Evolutionary conservation across 2,329 filamentous ascomycete species (phyloP).

Genomic region (Fusarium xylarioides): DNA sequence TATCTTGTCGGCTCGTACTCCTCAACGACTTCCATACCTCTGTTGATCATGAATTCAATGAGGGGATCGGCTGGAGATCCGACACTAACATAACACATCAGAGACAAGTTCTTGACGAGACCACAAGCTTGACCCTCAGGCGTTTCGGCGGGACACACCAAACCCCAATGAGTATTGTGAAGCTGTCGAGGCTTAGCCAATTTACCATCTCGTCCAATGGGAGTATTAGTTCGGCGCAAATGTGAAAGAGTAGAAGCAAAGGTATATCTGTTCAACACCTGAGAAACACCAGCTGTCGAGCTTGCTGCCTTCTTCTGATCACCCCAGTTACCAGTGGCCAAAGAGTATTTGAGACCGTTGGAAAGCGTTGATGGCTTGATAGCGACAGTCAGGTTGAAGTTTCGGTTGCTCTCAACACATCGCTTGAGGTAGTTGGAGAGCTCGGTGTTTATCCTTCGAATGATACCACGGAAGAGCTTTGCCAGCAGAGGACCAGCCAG

Average conservation of each 20-base stretch:
- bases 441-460: constrained; percentile 90
- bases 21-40: constrained; percentile 95
- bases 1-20: constrained; percentile 89
- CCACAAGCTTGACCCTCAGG: constrained; percentile 98
- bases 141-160: constrained; percentile 96
- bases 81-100: constrained; percentile 99
- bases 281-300: constrained; percentile 95
- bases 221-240: constrained; percentile 96
- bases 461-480: constrained; percentile 93
- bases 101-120: constrained; percentile 94
- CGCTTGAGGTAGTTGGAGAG: constrained; percentile 90
- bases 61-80: constrained; percentile 90
- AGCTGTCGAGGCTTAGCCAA: constrained; percentile 95
- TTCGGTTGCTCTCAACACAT: constrained; percentile 86
- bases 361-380: constrained; percentile 92
- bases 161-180: constrained; percentile 97
- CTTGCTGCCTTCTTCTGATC: constrained; percentile 98
- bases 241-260: constrained; percentile 97
- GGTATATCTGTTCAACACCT: constrained; percentile 97
- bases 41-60: constrained; percentile 86
- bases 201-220: constrained; percentile 95
- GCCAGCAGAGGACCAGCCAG: constrained; percentile 92
- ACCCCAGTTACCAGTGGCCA: constrained; percentile 98
- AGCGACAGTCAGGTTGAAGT: constrained; percentile 90
- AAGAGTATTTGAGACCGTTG: constrained; percentile 93